Evolutionary conservation across 306 rosid genomes (phyloP), one percentile per base, ranked within the genome.

Genomic region (Trifolium fragiferum): DNA sequence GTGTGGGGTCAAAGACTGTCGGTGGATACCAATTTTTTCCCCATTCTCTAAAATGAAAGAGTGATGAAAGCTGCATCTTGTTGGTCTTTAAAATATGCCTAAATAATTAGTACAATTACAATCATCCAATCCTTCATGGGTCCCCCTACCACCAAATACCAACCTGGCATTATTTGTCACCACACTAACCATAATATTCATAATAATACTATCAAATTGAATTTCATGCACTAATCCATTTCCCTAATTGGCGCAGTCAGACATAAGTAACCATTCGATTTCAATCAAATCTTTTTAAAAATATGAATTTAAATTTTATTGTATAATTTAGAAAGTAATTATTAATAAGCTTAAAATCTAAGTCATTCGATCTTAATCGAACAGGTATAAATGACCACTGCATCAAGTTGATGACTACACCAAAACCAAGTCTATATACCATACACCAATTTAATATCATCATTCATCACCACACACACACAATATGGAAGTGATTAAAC

Each of bases 91-190:
- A 16, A 50, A 37, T 63, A 60, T 50, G 41, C 27, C 20, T 8
- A 21, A 43, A 66, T 64, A 1, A 63, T n/a, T n/a, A n/a, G n/a
- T n/a, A n/a, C n/a, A n/a, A n/a, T 16, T 37, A 64, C 41, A 66
- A 76, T 32, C 50, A 57, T 32, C 69, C 65, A 63, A 72, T 43
- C 51, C 10, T 27, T 1, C 6, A 35, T 58, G 82, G 82, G 76
- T 12, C 84, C 83, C 53, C 13, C 19, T 59, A 44, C 5, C 16
- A 77, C 67, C 76, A 11, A 80, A 47, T 61, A 50, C 78, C 87
- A 60, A 81, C 25, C 84, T 86, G 68, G 82, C 85, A 77, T 65
- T 18, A 1, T 70, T 81, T 81, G 88, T 78, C 76, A n/a, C n/a
- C 5, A 72, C 53, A 32, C 65, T 50, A 27, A 20, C 8, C 71